Evolutionary conservation across 768 basidiomycete genomes (phyloP).

Genomic region (Leccinum imitatum): DNA sequence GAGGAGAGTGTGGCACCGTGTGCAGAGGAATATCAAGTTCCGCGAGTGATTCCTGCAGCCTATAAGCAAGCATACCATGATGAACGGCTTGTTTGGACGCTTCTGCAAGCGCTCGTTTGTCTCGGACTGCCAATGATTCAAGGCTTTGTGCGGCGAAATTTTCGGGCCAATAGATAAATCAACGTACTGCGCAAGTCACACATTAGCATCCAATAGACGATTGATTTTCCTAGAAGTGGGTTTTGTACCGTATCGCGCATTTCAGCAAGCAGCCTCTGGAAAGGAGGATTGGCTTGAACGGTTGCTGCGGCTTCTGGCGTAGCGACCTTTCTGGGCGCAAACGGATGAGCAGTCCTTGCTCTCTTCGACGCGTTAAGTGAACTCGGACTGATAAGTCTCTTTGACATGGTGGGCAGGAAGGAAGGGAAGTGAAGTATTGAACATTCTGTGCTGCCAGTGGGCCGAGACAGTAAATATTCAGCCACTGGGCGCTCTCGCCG

Average conservation of each 20-base stretch:
- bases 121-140: conserved; percentile 49
- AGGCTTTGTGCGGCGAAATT: not conserved
- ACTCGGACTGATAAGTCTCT: conserved; percentile 22
- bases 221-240: conserved; percentile 49
- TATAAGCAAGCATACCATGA: not conserved
- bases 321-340: conserved; percentile 64
- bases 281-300: conserved; percentile 65
- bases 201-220: conserved; percentile 96
- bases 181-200: conserved; percentile 70
- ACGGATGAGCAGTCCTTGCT: conserved; percentile 31
- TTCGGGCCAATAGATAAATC: not conserved
- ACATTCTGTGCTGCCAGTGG: not conserved
- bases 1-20: conserved; percentile 50
- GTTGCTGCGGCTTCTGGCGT: conserved; percentile 59
- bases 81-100: conserved; percentile 67
- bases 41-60: conserved; percentile 49
- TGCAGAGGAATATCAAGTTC: conserved; percentile 73
- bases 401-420: conserved; percentile 21
- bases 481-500: not conserved
- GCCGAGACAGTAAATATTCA: not conserved
- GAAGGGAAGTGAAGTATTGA: not conserved
- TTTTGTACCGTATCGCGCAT: conserved; percentile 35
- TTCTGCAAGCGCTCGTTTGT: conserved; percentile 75
- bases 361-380: conserved; percentile 36
- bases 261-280: conserved; percentile 52